These are phyloP conservation scores for Candida orba DNA, from an alignment of 805 yeast species.

Conservation along the genomic window DNA sequence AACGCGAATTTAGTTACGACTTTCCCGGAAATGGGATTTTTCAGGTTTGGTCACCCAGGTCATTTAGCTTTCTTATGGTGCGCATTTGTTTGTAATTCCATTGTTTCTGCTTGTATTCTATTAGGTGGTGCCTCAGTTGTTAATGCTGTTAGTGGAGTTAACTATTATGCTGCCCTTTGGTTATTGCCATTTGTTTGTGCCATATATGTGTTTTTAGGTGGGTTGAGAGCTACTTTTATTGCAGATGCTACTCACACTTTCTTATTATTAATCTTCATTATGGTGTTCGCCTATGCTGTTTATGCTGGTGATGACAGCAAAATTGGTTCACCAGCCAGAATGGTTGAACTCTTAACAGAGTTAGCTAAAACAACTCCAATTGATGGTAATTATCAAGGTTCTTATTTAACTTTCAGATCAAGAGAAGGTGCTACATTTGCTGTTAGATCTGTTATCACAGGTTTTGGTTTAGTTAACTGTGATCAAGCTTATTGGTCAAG, in stretches of 20 bases:
- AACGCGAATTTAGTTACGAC: constrained; percentile 34
- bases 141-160: constrained; percentile 36
- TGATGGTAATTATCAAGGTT: constrained; percentile 28
- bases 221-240: constrained; percentile 44
- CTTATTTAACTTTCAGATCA: constrained; percentile 31
- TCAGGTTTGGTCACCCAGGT: constrained; percentile 34
- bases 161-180: constrained; percentile 38
- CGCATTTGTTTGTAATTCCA: constrained; percentile 34
- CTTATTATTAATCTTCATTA: constrained; percentile 33
- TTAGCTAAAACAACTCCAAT: constrained; percentile 28
- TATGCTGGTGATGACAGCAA: constrained; percentile 36
- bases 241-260: constrained; percentile 47
- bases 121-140: constrained; percentile 40
- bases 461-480: constrained; percentile 28
- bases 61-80: constrained; percentile 33
- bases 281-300: constrained; percentile 28
- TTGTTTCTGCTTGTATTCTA: constrained; percentile 34
- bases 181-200: constrained; percentile 43
- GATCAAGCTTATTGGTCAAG: constrained; percentile 37
- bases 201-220: constrained; percentile 44
- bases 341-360: constrained; percentile 34
- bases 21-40: constrained; percentile 33
- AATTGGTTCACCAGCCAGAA: constrained; percentile 39
- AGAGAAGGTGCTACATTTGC: constrained; percentile 27
- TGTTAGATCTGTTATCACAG: constrained; percentile 27